Conservation (phyloP, 768 basidiomycete genomes). For the Pleurotus pulmonarius region DNA sequence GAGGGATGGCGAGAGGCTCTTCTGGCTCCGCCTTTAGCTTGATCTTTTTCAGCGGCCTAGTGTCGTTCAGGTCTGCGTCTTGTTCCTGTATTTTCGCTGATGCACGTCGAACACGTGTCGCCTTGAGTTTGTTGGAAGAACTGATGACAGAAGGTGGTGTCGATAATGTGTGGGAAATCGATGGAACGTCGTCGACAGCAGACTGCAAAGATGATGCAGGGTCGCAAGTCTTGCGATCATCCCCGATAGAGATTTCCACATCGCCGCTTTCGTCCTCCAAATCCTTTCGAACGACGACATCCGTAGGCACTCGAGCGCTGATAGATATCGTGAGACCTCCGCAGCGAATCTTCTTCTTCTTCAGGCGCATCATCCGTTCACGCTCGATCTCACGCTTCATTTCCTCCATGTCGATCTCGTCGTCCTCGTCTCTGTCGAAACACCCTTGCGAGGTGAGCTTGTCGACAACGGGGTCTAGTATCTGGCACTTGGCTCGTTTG, state of each 20-base stretch:
- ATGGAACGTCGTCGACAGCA: background rate
- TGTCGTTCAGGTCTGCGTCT: background rate
- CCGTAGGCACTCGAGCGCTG: constrained; percentile 23
- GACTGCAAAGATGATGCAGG: constrained; percentile 8
- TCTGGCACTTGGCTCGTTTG: constrained; percentile 41
- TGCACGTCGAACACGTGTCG: constrained; percentile 14
- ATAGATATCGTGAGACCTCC: constrained; percentile 21
- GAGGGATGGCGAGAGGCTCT: constrained; percentile 11
- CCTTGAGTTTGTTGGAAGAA: constrained; percentile 8
- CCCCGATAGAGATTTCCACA: constrained; percentile 49
- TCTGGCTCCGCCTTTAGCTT: constrained; percentile 9
- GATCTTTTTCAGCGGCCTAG: constrained; percentile 3
- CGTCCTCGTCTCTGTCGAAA: constrained; percentile 33
- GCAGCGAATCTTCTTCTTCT: constrained; percentile 42
- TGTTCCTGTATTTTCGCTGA: background rate
- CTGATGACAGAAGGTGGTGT: constrained; percentile 9
- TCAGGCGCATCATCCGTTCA: constrained; percentile 52
- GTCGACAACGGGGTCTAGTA: constrained; percentile 48
- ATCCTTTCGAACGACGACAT: constrained; percentile 54
- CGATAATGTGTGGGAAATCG: background rate
- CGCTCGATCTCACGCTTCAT: constrained; percentile 40
- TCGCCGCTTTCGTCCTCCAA: constrained; percentile 58
- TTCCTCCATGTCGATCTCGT: constrained; percentile 37
- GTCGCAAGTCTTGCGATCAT: constrained; percentile 11
- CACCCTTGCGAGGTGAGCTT: constrained; percentile 31